Percentiles rank a stretch among this genome's conserved stretches.
phyloP scores from a whole-genome alignment of 1,284 basidiomycete species.

The Heterobasidion occidentale region DNA sequence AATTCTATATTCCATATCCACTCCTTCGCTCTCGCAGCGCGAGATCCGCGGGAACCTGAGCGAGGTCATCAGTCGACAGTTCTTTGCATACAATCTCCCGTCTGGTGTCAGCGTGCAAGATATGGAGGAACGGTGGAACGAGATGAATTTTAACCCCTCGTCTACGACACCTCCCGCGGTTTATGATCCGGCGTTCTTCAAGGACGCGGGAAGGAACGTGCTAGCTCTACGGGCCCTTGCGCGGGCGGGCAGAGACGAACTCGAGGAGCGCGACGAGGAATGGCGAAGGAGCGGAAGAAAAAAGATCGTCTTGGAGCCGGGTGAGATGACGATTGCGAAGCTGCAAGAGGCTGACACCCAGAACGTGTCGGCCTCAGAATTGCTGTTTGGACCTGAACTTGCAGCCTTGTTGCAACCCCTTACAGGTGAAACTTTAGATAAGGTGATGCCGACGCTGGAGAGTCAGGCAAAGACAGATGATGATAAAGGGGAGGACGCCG shows the following conservation, averaged over 20 bases:
- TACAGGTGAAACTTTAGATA: too few relatives aligned
- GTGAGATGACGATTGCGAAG: too few relatives aligned
- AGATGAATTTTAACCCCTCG: slow-evolving; percentile 37
- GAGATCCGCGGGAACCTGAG: slow-evolving; percentile 26
- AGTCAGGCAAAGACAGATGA: too few relatives aligned
- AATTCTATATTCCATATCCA: slow-evolving; percentile 40
- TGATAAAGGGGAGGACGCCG: too few relatives aligned
- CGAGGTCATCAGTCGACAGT: slow-evolving; percentile 30
- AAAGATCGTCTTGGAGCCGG: background rate
- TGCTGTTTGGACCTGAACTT: too few relatives aligned
- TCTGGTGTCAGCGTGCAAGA: slow-evolving; percentile 34
- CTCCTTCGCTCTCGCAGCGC: slow-evolving; percentile 21
- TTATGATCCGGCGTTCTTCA: background rate
- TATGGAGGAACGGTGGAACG: slow-evolving; percentile 40
- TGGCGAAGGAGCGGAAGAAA: background rate
- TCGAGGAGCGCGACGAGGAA: background rate
- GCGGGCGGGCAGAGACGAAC: background rate
- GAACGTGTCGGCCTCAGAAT: too few relatives aligned
- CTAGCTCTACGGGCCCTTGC: background rate
- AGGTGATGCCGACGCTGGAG: too few relatives aligned
- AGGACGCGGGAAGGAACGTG: background rate
- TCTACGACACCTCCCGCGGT: background rate
- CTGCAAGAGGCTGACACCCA: too few relatives aligned
- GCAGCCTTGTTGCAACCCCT: too few relatives aligned
- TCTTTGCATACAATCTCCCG: slow-evolving; percentile 37